A percentile compares a stretch with the other conserved stretches of the same genome.
These are phyloP conservation scores for Yamadazyma dendronema DNA, from an alignment of 1,139 yeast genomes.

Conservation along the genomic window DNA sequence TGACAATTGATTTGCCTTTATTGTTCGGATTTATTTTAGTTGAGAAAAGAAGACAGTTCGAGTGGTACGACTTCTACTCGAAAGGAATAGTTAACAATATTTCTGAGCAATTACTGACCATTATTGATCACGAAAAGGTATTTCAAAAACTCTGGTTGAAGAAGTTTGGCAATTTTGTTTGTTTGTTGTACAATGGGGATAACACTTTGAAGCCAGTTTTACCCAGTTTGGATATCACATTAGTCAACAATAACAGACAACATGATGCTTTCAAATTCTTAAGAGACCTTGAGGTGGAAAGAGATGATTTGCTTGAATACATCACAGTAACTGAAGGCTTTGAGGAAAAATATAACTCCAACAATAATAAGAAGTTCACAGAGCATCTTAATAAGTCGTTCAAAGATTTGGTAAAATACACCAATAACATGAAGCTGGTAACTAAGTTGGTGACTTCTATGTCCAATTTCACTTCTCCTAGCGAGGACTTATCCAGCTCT, in stretches of 20 bases:
- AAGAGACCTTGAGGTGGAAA: slow-evolving; percentile 26
- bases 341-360: slow-evolving; percentile 14
- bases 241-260: slow-evolving; percentile 23
- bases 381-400: slow-evolving; percentile 46
- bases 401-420: slow-evolving; percentile 42
- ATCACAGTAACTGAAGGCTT: slow-evolving; percentile 28
- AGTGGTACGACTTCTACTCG: slow-evolving; percentile 61
- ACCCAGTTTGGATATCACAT: slow-evolving; percentile 43
- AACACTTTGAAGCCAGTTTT: slow-evolving; percentile 19
- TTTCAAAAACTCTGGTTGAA: slow-evolving; percentile 63
- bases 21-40: slow-evolving; percentile 75
- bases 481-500: slow-evolving; percentile 17
- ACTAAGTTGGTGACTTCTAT: slow-evolving; percentile 36
- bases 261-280: slow-evolving; percentile 22
- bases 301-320: slow-evolving; percentile 42
- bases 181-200: slow-evolving; percentile 24
- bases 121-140: slow-evolving; percentile 57
- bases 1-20: slow-evolving; percentile 74
- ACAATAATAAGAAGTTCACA: slow-evolving; percentile 27
- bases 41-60: slow-evolving; percentile 65
- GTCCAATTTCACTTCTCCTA: slow-evolving; percentile 29
- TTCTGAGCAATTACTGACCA: slow-evolving; percentile 57
- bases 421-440: slow-evolving; percentile 37
- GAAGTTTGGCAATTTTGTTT: slow-evolving; percentile 52
- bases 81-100: slow-evolving; percentile 49